Percentiles rank a stretch among this genome's conserved stretches.
phyloP scores from a whole-genome alignment of 345 rosid species.

The Syzygium aqueum region DNA sequence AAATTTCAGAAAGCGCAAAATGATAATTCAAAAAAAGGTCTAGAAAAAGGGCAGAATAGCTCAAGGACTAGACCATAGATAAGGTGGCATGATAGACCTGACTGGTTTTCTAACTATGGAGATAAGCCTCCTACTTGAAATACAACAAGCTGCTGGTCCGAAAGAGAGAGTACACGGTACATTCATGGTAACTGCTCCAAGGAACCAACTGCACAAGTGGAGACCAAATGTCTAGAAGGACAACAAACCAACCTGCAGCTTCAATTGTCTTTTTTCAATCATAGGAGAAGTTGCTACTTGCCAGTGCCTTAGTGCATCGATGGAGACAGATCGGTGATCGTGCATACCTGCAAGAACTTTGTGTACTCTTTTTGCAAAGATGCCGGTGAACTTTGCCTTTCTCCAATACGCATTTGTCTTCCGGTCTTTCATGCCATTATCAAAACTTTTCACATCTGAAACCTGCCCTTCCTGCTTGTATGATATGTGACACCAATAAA shows the following conservation, averaged over 20 bases:
- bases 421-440: not conserved
- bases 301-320: not conserved
- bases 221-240: not conserved
- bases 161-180: not conserved
- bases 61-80: not conserved
- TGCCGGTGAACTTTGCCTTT: not conserved
- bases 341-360: not conserved
- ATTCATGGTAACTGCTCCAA: not conserved
- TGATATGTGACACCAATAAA: not conserved
- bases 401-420: not conserved
- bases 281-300: not conserved
- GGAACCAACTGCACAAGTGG: not conserved
- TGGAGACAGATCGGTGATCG: not conserved
- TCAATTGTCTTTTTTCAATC: not conserved
- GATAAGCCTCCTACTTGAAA: not conserved
- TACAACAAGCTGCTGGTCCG: not conserved
- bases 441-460: not conserved
- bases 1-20: not conserved
- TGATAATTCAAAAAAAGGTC: not conserved
- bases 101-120: not conserved
- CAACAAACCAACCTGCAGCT: not conserved
- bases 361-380: not conserved
- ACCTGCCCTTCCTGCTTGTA: not conserved
- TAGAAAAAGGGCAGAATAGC: not conserved
- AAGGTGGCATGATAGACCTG: not conserved